Conservation (phyloP, 805 yeast genomes). For the Candida nonsorbophila region DNA sequence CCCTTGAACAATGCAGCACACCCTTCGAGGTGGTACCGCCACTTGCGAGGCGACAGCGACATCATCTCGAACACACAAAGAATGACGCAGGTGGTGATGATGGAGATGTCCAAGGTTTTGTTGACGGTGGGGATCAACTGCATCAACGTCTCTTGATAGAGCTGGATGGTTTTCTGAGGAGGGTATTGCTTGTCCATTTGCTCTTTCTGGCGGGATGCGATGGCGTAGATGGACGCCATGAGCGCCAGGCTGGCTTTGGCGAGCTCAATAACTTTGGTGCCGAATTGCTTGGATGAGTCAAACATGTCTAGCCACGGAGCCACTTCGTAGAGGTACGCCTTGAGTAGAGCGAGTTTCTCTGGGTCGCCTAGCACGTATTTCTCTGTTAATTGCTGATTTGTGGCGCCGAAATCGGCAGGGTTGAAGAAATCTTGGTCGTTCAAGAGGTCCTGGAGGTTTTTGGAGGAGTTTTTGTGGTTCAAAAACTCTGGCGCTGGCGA, state of each 20-base stretch:
- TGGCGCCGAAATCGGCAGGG: conserved; percentile 17
- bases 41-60: conserved; percentile 29
- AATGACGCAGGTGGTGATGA: conserved; percentile 33
- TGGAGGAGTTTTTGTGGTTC: conserved; percentile 2
- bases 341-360: conserved; percentile 24
- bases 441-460: conserved; percentile 8
- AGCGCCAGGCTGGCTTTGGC: conserved; percentile 10
- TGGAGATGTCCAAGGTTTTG: conserved; percentile 16
- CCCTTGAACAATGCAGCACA: conserved; percentile 28
- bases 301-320: conserved; percentile 38
- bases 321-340: conserved; percentile 30
- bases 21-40: conserved; percentile 36
- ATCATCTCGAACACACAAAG: conserved; percentile 40
- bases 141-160: conserved; percentile 28
- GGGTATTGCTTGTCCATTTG: conserved; percentile 17
- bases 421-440: conserved; percentile 10
- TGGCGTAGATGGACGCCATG: conserved; percentile 22
- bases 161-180: conserved; percentile 17
- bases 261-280: conserved; percentile 12
- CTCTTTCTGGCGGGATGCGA: conserved; percentile 28
- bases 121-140: conserved; percentile 29
- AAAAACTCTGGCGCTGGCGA: conserved; percentile 6
- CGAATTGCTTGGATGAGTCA: conserved; percentile 26
- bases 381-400: conserved; percentile 21
- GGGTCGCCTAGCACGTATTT: no score